phyloP scores from a whole-genome alignment of 495 filamentous ascomycete genomes.

The Aspergillus olivimuriae region DNA sequence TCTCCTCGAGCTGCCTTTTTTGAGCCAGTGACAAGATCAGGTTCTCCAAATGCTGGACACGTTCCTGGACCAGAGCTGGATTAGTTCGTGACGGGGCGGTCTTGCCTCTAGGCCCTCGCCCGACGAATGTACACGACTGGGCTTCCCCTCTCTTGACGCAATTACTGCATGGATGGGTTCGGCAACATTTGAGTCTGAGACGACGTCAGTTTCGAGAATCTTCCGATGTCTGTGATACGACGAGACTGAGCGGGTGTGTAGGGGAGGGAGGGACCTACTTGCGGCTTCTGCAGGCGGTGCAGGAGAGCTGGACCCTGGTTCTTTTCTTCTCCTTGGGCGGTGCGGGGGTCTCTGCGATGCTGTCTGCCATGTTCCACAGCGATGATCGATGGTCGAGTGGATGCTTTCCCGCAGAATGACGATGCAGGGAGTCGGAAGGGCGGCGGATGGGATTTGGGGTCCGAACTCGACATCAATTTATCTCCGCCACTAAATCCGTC shows the following conservation, averaged over 20 bases:
- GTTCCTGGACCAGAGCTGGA: slow-evolving; percentile 38
- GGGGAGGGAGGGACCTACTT: slow-evolving; percentile 34
- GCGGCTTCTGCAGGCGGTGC: slow-evolving; percentile 45
- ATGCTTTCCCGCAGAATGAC: no score
- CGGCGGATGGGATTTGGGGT: no score
- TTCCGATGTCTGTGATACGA: no score
- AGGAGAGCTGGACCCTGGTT: slow-evolving; percentile 47
- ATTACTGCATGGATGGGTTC: slow-evolving; percentile 43
- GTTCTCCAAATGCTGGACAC: slow-evolving; percentile 47
- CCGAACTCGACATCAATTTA: no score
- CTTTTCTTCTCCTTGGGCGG: slow-evolving; percentile 33
- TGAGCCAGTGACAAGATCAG: slow-evolving; percentile 42
- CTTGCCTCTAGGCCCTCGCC: slow-evolving; percentile 29
- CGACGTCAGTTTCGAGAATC: no score
- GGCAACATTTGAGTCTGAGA: slow-evolving; percentile 50
- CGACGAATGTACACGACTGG: slow-evolving; percentile 36
- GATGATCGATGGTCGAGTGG: neutral
- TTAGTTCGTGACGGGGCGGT: slow-evolving; percentile 25
- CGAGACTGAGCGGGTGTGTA: neutral
- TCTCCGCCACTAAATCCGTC: no score
- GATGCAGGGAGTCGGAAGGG: no score
- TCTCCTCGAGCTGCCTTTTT: slow-evolving; percentile 22
- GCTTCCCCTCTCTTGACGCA: slow-evolving; percentile 42
- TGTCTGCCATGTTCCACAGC: slow-evolving; percentile 5
- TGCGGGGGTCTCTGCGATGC: neutral